Conservation (phyloP, 331 rosid genomes). For the Phaseolus coccineus region DNA sequence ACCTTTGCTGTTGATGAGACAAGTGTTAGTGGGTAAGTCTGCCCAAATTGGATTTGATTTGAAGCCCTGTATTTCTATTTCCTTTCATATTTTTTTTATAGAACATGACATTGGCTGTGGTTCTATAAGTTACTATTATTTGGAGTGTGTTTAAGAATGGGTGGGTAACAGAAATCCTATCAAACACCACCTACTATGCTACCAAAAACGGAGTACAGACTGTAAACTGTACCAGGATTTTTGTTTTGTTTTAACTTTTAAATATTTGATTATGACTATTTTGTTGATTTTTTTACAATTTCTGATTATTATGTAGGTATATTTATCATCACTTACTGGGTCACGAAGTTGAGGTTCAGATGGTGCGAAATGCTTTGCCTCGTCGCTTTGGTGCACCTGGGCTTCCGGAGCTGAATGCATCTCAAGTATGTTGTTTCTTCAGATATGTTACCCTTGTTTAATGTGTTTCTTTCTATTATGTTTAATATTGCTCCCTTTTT, state of each 20-base stretch:
- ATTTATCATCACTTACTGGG: slow-evolving; percentile 97
- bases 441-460: slow-evolving; percentile 3
- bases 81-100: not conserved
- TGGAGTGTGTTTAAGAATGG: slow-evolving; percentile 26
- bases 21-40: slow-evolving; percentile 95
- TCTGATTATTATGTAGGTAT: slow-evolving; percentile 64
- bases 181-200: too few relatives aligned
- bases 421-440: slow-evolving; percentile 72
- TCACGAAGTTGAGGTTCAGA: slow-evolving; percentile 98
- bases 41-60: slow-evolving; percentile 3
- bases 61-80: not conserved
- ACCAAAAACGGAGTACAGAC: too few relatives aligned
- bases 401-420: slow-evolving; percentile 98
- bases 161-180: not conserved
- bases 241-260: slow-evolving; percentile 24
- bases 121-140: not conserved
- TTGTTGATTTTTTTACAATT: not conserved
- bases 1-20: slow-evolving; percentile 99
- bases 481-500: not conserved
- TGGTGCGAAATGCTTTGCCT: slow-evolving; percentile 97
- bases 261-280: slow-evolving; percentile 26
- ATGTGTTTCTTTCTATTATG: not conserved
- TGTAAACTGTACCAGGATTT: not conserved
- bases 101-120: not conserved
- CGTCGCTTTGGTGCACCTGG: slow-evolving; percentile 99